Evolutionary conservation across 331 rosid species (phyloP), one percentile per base, ranked within the genome.

Genomic region (Acacia pycnantha): DNA sequence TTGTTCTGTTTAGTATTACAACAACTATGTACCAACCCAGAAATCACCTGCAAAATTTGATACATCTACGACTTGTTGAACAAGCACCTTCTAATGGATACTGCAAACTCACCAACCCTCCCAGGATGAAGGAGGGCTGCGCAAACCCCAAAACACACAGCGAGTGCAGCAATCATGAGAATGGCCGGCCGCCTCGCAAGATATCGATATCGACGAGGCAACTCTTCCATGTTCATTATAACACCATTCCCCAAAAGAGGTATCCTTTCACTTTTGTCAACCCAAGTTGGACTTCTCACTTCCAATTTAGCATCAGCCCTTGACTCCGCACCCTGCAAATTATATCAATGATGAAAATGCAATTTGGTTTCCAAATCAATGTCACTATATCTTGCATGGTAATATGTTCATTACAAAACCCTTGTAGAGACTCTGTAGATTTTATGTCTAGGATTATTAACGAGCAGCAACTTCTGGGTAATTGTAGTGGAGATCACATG

Each of bases 71-170:
- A 64, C 51, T 84, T 70, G 83, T 85, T 86, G 24, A 92, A 88
- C 90, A 96, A 79, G 83, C 99, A 92, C 88, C 97, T 84, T 78
- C 98, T 92, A 26, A 96, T 88, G 11, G 98, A 81, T 66, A 91
- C 88, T 4, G 98, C 95, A 9, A 96, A 87, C 76, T 94, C 88
- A 48, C 89, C 82, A 48, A 91, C 97, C 88, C 84, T 85, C 84
- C 88, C 95, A 68, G 88, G 94, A 87, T 96, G 99, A 79, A 92
- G 86, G 68, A 92, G 26, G 18, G 87, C 93, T 1, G 94, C 91
- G 71, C 99, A 94, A 53, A 94, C 61, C 37, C 91, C 97, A 46
- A 94, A 77, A 85, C 99, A 96, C 62, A 96, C 82, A 37, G 95
- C 90, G 11, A 82, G 87, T 1, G 86, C 85, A 78, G 87, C 88